Conservation (phyloP, 495 filamentous ascomycete species). For the Aspergillus bertholletiae region DNA sequence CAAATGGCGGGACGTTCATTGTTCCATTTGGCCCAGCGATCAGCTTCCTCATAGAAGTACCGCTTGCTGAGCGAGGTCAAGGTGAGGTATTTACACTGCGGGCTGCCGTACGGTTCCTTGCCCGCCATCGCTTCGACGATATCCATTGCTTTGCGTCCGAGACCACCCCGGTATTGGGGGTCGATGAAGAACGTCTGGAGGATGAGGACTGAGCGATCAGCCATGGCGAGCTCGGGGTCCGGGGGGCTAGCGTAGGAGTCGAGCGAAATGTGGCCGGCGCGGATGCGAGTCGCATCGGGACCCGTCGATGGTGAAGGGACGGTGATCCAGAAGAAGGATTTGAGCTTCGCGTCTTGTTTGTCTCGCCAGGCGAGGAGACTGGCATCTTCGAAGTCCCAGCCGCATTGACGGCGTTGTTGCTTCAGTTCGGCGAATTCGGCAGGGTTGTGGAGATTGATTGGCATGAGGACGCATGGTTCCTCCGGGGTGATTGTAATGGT, state of each 20-base stretch:
- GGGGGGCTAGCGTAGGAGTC: slow-evolving; percentile 19
- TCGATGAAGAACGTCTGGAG: slow-evolving; percentile 24
- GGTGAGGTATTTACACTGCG: slow-evolving; percentile 18
- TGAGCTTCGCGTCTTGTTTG: slow-evolving; percentile 18
- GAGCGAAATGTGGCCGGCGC: slow-evolving; percentile 24
- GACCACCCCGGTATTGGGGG: slow-evolving; percentile 16
- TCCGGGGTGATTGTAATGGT: neutral
- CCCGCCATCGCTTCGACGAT: slow-evolving; percentile 17
- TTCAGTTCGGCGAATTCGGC: slow-evolving; percentile 1
- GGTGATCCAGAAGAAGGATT: slow-evolving; percentile 26
- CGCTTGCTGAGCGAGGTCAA: slow-evolving; percentile 12
- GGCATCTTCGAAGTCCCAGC: slow-evolving; percentile 10
- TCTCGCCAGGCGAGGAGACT: slow-evolving; percentile 8
- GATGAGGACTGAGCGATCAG: slow-evolving; percentile 15
- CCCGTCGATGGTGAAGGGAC: slow-evolving; percentile 1
- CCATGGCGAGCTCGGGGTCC: slow-evolving; percentile 15
- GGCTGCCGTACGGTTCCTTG: slow-evolving; percentile 18
- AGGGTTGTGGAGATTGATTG: slow-evolving; percentile 4
- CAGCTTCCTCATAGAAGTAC: slow-evolving; percentile 7
- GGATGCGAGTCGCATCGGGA: neutral
- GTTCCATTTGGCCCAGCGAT: neutral
- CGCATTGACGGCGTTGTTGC: slow-evolving; percentile 1
- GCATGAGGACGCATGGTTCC: neutral
- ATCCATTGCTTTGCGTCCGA: slow-evolving; percentile 18
- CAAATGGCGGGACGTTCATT: neutral